A percentile compares a stretch with the other conserved stretches of the same genome.
Evolutionary conservation across 148 eudicot genomes (phyloP).

Genomic region (Limonium bicolor): DNA sequence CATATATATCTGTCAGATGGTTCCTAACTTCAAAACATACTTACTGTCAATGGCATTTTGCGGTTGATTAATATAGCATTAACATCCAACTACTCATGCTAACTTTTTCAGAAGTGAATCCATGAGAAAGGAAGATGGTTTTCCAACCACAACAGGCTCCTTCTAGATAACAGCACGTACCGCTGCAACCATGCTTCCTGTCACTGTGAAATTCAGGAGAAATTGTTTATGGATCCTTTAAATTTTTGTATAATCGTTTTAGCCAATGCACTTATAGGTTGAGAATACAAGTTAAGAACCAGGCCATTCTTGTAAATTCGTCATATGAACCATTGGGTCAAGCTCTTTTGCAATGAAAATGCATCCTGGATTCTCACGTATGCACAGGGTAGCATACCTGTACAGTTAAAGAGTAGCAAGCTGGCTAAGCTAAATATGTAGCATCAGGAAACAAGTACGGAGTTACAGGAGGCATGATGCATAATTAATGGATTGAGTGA

Average conservation of each 20-base stretch:
- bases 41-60: no score
- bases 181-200: constrained; percentile 98
- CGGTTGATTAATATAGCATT: no score
- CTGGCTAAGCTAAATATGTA: no score
- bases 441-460: no score
- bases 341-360: constrained; percentile 87
- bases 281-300: constrained; percentile 35
- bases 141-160: constrained; percentile 87
- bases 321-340: constrained; percentile 85
- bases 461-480: no score
- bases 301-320: constrained; percentile 94
- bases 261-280: neutral
- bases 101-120: constrained; percentile 66
- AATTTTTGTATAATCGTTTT: neutral
- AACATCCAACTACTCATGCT: no score
- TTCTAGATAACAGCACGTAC: constrained; percentile 69
- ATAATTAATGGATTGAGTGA: neutral
- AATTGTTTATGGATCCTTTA: neutral
- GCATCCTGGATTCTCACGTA: constrained; percentile 96
- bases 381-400: constrained; percentile 93
- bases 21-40: no score
- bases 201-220: constrained; percentile 33
- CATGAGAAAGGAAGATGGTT: constrained; percentile 82
- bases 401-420: neutral
- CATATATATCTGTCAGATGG: no score